Conservation (phyloP, 2,329 filamentous ascomycete genomes). For the Scorias spongiosa region DNA sequence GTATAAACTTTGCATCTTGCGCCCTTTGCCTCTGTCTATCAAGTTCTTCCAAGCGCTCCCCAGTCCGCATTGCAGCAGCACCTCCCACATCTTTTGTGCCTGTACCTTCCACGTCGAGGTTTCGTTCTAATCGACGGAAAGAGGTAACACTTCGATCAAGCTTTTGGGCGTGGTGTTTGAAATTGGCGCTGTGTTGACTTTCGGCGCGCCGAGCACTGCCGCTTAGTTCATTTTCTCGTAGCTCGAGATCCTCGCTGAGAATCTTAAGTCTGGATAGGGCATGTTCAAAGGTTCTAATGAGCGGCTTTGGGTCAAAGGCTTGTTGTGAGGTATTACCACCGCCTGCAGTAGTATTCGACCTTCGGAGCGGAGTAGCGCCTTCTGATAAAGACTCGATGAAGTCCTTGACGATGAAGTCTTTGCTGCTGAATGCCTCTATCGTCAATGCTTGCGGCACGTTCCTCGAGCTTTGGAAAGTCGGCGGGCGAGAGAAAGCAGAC, state of each 20-base stretch:
- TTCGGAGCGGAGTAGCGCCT: conserved; percentile 61
- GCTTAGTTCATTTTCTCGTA: conserved; percentile 77
- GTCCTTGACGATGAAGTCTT: conserved; percentile 93
- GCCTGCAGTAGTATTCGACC: conserved; percentile 34
- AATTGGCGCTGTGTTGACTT: conserved; percentile 77
- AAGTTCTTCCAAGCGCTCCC: conserved; percentile 82
- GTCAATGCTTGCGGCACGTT: conserved; percentile 44
- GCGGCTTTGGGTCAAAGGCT: conserved; percentile 81
- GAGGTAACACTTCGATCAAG: conserved; percentile 83
- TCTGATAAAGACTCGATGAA: conserved; percentile 91
- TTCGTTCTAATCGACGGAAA: conserved; percentile 79
- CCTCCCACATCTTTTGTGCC: conserved; percentile 43
- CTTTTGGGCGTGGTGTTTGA: conserved; percentile 74
- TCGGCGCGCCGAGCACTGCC: conserved; percentile 85
- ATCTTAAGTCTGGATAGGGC: conserved; percentile 53
- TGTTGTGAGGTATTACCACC: conserved; percentile 8
- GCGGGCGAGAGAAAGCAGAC: conserved; percentile 11
- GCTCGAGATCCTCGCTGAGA: conserved; percentile 71
- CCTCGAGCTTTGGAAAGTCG: conserved; percentile 14
- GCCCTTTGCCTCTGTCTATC: conserved; percentile 83
- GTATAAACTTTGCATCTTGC: conserved; percentile 83
- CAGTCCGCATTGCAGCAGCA: conserved; percentile 86
- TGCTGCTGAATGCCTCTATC: conserved; percentile 54
- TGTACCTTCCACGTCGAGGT: conserved; percentile 43
- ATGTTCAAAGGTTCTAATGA: conserved; percentile 87